Evolutionary conservation across 2,329 filamentous ascomycete genomes (phyloP).

Genomic region (Aspergillus tanneri): DNA sequence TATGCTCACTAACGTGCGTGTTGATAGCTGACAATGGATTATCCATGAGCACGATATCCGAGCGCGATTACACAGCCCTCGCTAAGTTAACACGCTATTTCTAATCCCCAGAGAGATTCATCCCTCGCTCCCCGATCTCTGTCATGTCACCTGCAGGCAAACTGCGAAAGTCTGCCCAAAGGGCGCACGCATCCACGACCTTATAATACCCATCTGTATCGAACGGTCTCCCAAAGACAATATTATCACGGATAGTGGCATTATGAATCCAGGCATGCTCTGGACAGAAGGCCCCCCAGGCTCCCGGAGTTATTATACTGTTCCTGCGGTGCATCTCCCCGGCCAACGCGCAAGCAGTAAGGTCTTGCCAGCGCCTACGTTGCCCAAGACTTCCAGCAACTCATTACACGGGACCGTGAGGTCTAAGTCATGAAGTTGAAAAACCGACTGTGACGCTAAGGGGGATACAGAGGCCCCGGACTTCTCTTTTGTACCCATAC

Average conservation of each 20-base stretch:
- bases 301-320: too few relatives aligned
- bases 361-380: too few relatives aligned
- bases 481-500: too few relatives aligned
- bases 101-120: conserved; percentile 51
- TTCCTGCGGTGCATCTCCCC: too few relatives aligned
- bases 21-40: conserved; percentile 54
- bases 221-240: conserved; percentile 68
- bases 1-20: conserved; percentile 57
- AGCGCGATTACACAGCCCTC: conserved; percentile 62
- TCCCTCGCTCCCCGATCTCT: conserved; percentile 47
- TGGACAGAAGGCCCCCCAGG: conserved; percentile 55
- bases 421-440: too few relatives aligned
- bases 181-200: conserved; percentile 20
- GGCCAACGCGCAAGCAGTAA: too few relatives aligned
- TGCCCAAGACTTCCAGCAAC: too few relatives aligned
- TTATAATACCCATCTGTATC: conserved; percentile 21
- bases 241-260: conserved; percentile 74
- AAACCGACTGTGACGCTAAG: too few relatives aligned
- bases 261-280: conserved; percentile 93
- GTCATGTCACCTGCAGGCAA: conserved; percentile 42
- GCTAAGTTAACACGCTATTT: conserved; percentile 53
- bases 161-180: conserved; percentile 21
- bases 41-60: conserved; percentile 60
- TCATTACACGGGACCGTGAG: too few relatives aligned
- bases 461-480: too few relatives aligned